These are phyloP conservation scores for Colletotrichum scovillei DNA, from an alignment of 2,329 filamentous ascomycete genomes.

Conservation along the genomic window DNA sequence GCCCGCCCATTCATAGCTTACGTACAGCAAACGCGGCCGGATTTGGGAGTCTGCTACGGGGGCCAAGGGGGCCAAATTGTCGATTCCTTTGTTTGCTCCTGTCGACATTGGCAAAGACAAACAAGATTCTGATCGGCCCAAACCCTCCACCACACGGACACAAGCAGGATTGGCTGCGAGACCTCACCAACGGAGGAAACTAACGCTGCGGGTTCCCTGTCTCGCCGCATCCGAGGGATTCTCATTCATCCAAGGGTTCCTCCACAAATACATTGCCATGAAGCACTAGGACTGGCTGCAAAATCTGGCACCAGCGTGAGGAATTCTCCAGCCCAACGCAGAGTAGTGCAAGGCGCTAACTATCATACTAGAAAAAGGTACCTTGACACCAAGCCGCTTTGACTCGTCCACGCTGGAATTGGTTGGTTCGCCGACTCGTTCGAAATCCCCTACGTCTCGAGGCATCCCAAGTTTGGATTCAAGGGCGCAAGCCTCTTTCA, in stretches of 20 bases:
- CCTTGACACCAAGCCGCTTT: slow-evolving; percentile 12
- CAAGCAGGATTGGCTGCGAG: slow-evolving; percentile 9
- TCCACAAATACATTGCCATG: neutral
- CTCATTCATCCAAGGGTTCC: neutral
- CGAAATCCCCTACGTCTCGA: neutral
- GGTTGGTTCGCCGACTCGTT: slow-evolving; percentile 11
- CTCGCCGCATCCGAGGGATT: slow-evolving; percentile 9
- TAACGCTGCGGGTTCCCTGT: slow-evolving; percentile 4
- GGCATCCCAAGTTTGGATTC: neutral
- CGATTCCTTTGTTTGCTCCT: slow-evolving; percentile 4
- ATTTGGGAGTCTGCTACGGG: neutral
- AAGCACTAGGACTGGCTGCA: neutral
- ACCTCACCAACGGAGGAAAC: neutral
- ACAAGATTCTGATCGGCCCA: slow-evolving; percentile 19
- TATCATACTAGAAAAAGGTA: neutral
- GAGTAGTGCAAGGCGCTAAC: slow-evolving; percentile 15
- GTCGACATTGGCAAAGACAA: slow-evolving; percentile 2
- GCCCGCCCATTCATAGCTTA: neutral
- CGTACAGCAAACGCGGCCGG: neutral
- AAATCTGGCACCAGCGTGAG: neutral
- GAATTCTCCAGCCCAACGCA: neutral
- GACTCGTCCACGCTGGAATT: slow-evolving; percentile 8
- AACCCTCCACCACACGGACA: neutral
- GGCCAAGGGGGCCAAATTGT: neutral
- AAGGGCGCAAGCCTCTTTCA: slow-evolving; percentile 2